Evolutionary conservation across 148 eudicot species (phyloP).

Genomic region (Nepenthes gracilis): DNA sequence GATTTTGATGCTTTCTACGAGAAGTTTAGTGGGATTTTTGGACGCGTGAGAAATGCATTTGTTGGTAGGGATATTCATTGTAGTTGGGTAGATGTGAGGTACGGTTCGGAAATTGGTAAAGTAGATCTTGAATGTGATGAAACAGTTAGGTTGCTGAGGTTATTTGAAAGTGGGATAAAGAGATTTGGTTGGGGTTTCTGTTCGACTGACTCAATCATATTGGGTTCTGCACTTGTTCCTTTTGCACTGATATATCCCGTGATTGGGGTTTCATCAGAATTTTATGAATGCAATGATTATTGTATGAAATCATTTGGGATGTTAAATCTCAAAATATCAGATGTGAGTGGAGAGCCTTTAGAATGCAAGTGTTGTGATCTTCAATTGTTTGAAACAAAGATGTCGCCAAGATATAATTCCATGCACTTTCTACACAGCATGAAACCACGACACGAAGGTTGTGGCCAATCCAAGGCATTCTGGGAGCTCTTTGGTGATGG

Average conservation of each 20-base stretch:
- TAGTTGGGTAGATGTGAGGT: slow-evolving; percentile 68
- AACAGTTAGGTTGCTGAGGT: slow-evolving; percentile 7
- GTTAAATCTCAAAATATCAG: slow-evolving; percentile 57
- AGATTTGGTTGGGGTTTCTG: slow-evolving; percentile 73
- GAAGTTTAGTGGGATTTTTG: slow-evolving; percentile 33
- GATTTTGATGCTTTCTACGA: slow-evolving; percentile 16
- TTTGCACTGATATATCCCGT: slow-evolving; percentile 67
- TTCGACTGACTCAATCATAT: slow-evolving; percentile 42
- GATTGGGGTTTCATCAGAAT: slow-evolving; percentile 34
- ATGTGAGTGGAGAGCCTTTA: slow-evolving; percentile 64
- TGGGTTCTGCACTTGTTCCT: slow-evolving; percentile 71
- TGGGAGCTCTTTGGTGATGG: slow-evolving; percentile 25
- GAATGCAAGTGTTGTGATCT: slow-evolving; percentile 74
- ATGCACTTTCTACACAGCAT: slow-evolving; percentile 11
- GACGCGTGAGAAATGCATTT: slow-evolving; percentile 45
- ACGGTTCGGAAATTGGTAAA: slow-evolving; percentile 7
- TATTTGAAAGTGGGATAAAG: slow-evolving; percentile 30
- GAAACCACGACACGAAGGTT: slow-evolving; percentile 13
- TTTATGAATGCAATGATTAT: slow-evolving; percentile 9
- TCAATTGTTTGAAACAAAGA: slow-evolving; percentile 40
- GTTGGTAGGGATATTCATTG: slow-evolving; percentile 53
- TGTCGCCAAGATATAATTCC: slow-evolving; percentile 8
- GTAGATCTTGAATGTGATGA: slow-evolving; percentile 15
- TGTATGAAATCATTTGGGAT: slow-evolving; percentile 26
- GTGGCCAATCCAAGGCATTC: slow-evolving; percentile 13